Evolutionary conservation across 1,284 basidiomycete genomes (phyloP).

Genomic region (Puccinia polysora): DNA sequence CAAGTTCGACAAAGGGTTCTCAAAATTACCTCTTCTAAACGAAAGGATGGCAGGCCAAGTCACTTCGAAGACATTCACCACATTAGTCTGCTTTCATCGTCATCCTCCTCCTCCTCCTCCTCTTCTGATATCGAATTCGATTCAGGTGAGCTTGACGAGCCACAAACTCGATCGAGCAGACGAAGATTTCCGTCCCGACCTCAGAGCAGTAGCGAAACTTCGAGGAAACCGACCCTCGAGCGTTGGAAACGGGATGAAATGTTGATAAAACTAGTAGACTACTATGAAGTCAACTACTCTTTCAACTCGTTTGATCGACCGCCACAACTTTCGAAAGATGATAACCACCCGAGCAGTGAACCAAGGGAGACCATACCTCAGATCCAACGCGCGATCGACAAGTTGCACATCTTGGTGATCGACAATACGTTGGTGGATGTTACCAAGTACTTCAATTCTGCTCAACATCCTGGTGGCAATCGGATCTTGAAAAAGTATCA

Average conservation of each 20-base stretch:
- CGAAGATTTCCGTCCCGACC: too few species aligned
- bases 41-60: not conserved
- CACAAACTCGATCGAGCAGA: too few species aligned
- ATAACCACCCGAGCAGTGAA: too few species aligned
- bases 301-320: too few species aligned
- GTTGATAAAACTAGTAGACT: not conserved
- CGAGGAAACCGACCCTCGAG: not conserved
- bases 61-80: conserved; percentile 22
- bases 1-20: conserved; percentile 18
- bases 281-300: too few species aligned
- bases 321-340: too few species aligned
- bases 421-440: conserved; percentile 65
- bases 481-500: conserved; percentile 18
- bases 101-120: conserved; percentile 10
- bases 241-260: conserved; percentile 14
- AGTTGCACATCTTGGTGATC: conserved; percentile 58
- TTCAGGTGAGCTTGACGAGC: too few species aligned
- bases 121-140: conserved; percentile 3
- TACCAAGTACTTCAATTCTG: conserved; percentile 57
- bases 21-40: not conserved
- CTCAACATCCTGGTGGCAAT: conserved; percentile 47
- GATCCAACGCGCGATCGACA: too few species aligned
- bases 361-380: too few species aligned
- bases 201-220: not conserved
- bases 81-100: conserved; percentile 13